Conservation (phyloP, 768 basidiomycete species). For the Krasilnikovozyma curviuscula region DNA sequence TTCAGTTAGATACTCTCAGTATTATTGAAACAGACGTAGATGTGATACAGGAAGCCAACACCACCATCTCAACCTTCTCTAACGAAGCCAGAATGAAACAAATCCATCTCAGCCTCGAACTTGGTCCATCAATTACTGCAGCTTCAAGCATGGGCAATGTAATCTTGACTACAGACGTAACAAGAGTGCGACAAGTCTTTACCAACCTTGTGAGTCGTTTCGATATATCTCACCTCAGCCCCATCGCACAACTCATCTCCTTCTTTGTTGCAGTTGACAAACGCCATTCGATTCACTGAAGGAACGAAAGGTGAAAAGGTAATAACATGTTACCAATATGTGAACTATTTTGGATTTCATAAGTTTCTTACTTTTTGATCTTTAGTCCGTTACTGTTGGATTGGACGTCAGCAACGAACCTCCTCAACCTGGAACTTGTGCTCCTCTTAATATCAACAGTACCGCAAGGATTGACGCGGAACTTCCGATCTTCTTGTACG, state of each 20-base stretch:
- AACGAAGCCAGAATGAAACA: constrained; percentile 23
- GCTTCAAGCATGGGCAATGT: constrained; percentile 14
- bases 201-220: too few species aligned
- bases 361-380: neutral
- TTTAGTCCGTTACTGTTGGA: constrained; percentile 18
- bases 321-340: neutral
- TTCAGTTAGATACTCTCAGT: constrained; percentile 23
- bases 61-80: constrained; percentile 23
- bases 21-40: constrained; percentile 23
- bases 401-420: constrained; percentile 24
- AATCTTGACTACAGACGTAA: constrained; percentile 18
- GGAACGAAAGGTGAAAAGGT: constrained; percentile 9
- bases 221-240: too few species aligned
- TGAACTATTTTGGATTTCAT: neutral
- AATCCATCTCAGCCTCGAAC: constrained; percentile 22
- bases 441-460: constrained; percentile 12
- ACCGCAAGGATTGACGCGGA: constrained; percentile 15
- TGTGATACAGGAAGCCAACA: constrained; percentile 19
- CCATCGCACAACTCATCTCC: too few species aligned
- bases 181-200: constrained; percentile 22
- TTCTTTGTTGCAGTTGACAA: too few species aligned
- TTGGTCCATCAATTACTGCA: too few species aligned
- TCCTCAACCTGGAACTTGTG: constrained; percentile 19
- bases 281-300: constrained; percentile 25
- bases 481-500: constrained; percentile 20